Percentiles rank a stretch among this genome's conserved stretches.
These are phyloP conservation scores for Oryza punctata DNA, from an alignment of 176 grass and related monocot species.

Conservation along the genomic window DNA sequence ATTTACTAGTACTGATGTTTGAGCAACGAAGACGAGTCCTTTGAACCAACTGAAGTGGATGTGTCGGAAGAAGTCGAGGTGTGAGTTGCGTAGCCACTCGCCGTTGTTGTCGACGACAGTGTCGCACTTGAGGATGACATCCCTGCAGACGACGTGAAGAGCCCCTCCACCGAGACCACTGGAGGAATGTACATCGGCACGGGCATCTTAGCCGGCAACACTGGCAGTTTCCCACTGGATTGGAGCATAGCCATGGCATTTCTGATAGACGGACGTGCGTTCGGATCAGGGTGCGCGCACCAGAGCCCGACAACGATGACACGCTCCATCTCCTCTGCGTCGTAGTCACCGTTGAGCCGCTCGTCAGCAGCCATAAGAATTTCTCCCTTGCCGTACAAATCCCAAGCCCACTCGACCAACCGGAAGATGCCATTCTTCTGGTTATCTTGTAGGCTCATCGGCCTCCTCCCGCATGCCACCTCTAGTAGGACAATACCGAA, in stretches of 20 bases:
- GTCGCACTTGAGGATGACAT: too few relatives aligned
- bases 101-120: too few relatives aligned
- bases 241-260: slow-evolving; percentile 34
- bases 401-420: too few relatives aligned
- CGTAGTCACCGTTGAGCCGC: slow-evolving; percentile 6
- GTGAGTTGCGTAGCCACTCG: too few relatives aligned
- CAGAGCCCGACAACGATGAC: slow-evolving; percentile 51
- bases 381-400: too few relatives aligned
- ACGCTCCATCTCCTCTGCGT: slow-evolving; percentile 19
- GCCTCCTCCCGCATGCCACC: slow-evolving; percentile 21
- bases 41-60: too few relatives aligned
- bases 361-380: too few relatives aligned
- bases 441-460: too few relatives aligned
- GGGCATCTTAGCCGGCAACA: slow-evolving; percentile 48
- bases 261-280: slow-evolving; percentile 39
- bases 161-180: not conserved
- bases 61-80: too few relatives aligned
- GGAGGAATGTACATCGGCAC: slow-evolving; percentile 39
- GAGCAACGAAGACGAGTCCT: too few relatives aligned
- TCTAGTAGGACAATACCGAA: slow-evolving; percentile 47
- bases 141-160: not conserved
- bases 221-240: slow-evolving; percentile 28
- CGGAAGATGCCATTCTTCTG: too few relatives aligned
- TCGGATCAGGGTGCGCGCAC: slow-evolving; percentile 49
- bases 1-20: too few relatives aligned